Conservation (phyloP, 2,329 filamentous ascomycete species). For the Arthroderma uncinatum region DNA sequence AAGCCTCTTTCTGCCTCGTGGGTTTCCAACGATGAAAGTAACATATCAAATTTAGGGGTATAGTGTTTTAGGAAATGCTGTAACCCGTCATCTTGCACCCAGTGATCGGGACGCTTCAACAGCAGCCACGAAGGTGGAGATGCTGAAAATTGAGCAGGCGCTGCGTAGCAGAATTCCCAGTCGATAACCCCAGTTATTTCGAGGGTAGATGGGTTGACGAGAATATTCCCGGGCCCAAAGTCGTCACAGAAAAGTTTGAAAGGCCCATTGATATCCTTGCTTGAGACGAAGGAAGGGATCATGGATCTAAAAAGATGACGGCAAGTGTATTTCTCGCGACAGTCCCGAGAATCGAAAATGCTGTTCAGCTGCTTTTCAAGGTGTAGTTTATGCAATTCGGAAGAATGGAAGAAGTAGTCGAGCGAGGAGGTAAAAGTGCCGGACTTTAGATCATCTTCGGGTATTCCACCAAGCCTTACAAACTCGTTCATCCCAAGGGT, state of each 20-base stretch:
- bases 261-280: constrained; percentile 22
- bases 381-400: constrained; percentile 35
- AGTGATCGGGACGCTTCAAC: no score
- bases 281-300: constrained; percentile 4
- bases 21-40: no score
- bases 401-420: constrained; percentile 31
- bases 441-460: constrained; percentile 13
- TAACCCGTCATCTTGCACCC: no score
- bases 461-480: constrained; percentile 19
- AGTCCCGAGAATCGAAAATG: constrained; percentile 22
- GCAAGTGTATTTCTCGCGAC: constrained; percentile 15
- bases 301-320: constrained; percentile 15
- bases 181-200: constrained; percentile 32
- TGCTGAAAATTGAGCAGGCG: constrained; percentile 30
- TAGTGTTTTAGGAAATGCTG: no score
- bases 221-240: constrained; percentile 31
- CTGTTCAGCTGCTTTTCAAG: constrained; percentile 31
- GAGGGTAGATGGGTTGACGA: constrained; percentile 27
- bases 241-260: constrained; percentile 33
- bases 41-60: no score
- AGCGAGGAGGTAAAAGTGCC: constrained; percentile 25
- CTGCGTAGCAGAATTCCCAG: constrained; percentile 34
- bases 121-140: constrained; percentile 21
- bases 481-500: constrained; percentile 36
- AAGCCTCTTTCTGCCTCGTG: no score